Evolutionary conservation across 352 stramenopile genomes (phyloP).

Genomic region (Albugo laibachii): DNA sequence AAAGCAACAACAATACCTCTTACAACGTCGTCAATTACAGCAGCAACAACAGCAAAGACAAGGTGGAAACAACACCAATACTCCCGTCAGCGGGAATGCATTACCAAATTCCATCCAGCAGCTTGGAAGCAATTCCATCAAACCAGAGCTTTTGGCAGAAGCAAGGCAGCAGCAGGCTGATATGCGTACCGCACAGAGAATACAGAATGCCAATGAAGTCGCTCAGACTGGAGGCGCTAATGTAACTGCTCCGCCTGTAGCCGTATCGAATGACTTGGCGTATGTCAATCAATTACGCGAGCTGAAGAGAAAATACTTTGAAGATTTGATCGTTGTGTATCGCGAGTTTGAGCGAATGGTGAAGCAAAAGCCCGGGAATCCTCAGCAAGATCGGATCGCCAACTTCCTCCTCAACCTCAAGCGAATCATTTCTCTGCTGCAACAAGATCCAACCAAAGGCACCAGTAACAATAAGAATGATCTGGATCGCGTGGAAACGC

Average conservation of each 20-base stretch:
- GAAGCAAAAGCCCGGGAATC: slow-evolving; percentile 40
- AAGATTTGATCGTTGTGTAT: slow-evolving; percentile 65
- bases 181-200: slow-evolving; percentile 41
- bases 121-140: slow-evolving; percentile 1
- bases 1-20: slow-evolving; percentile 60
- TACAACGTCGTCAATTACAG: slow-evolving; percentile 7
- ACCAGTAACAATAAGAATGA: slow-evolving; percentile 62
- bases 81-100: too few relatives aligned
- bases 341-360: slow-evolving; percentile 74
- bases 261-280: slow-evolving; percentile 12
- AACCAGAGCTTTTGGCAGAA: slow-evolving; percentile 14
- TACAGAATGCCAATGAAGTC: slow-evolving; percentile 28
- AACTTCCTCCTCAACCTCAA: slow-evolving; percentile 65
- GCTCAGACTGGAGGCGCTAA: slow-evolving; percentile 11
- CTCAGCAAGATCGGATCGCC: slow-evolving; percentile 66
- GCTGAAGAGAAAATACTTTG: slow-evolving; percentile 67
- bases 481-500: slow-evolving; percentile 55
- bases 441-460: slow-evolving; percentile 59
- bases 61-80: not conserved
- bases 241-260: slow-evolving; percentile 2
- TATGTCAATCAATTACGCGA: slow-evolving; percentile 57
- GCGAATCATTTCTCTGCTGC: slow-evolving; percentile 54
- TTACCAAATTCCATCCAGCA: too few relatives aligned
- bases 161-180: slow-evolving; percentile 40
- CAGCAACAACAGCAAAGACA: slow-evolving; percentile 6